Conservation (phyloP, 441 rosid genomes). For the Hypseocharis bilobata region DNA sequence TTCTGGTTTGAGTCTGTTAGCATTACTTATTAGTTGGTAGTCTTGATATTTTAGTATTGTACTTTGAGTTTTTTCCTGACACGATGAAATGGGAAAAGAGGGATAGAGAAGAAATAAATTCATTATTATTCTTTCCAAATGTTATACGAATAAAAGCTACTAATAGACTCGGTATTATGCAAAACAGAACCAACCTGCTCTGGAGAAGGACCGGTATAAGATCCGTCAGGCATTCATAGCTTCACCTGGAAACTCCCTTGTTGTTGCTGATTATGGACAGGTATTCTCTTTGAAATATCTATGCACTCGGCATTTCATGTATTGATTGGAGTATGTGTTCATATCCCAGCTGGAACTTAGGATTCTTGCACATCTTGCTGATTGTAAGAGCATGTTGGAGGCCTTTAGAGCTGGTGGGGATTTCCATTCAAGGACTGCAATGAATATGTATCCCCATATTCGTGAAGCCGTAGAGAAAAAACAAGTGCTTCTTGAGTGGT, state of each 20-base stretch:
- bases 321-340: conserved; percentile 29
- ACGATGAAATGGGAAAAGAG: too few species aligned
- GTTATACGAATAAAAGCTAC: conserved; percentile 2
- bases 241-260: conserved; percentile 81
- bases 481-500: conserved; percentile 88
- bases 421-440: conserved; percentile 94
- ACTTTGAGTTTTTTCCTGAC: too few species aligned
- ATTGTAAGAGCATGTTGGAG: conserved; percentile 89
- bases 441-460: conserved; percentile 94
- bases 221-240: conserved; percentile 92
- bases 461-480: conserved; percentile 61
- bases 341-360: conserved; percentile 83
- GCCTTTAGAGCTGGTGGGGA: conserved; percentile 96
- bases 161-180: conserved; percentile 13
- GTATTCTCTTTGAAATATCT: conserved; percentile 32
- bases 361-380: conserved; percentile 90
- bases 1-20: not conserved
- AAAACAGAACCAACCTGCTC: conserved; percentile 84
- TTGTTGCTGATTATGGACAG: conserved; percentile 98
- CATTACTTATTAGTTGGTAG: not conserved
- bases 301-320: conserved; percentile 18
- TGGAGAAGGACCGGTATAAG: conserved; percentile 97
- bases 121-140: not conserved
- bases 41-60: too few species aligned
- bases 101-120: not conserved